These are phyloP conservation scores for Oxyria digyna DNA, from an alignment of 148 eudicot species.

Conservation along the genomic window DNA sequence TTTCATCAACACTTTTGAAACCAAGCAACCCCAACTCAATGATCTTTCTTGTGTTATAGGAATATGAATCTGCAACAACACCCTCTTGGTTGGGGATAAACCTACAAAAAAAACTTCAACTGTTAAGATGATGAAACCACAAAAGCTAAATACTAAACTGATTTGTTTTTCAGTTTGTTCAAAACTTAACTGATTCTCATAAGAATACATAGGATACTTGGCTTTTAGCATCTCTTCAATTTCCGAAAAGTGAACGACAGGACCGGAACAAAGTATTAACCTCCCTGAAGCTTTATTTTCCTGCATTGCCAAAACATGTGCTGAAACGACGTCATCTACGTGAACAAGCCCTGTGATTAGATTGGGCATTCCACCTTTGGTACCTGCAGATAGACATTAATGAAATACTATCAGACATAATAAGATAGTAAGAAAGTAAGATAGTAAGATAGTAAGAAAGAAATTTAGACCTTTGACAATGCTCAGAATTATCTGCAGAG, in stretches of 20 bases:
- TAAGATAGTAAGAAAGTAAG: too few relatives aligned
- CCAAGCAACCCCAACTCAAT: slow-evolving; percentile 55
- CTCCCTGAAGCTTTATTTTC: slow-evolving; percentile 63
- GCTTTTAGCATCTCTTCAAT: too few relatives aligned
- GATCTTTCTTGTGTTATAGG: slow-evolving; percentile 70
- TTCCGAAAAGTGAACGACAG: slow-evolving; percentile 85
- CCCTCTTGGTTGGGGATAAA: slow-evolving; percentile 41
- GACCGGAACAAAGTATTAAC: slow-evolving; percentile 58
- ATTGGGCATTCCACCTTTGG: slow-evolving; percentile 54
- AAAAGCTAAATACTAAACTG: too few relatives aligned
- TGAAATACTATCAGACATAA: too few relatives aligned
- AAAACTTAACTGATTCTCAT: too few relatives aligned
- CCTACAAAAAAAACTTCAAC: slow-evolving; percentile 22
- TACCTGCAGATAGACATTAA: too few relatives aligned
- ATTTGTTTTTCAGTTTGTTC: too few relatives aligned
- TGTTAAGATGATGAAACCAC: too few relatives aligned
- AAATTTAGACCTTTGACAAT: neutral
- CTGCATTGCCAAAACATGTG: slow-evolving; percentile 84
- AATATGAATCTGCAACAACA: slow-evolving; percentile 52
- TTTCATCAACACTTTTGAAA: slow-evolving; percentile 48
- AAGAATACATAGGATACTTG: too few relatives aligned
- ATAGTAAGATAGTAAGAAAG: too few relatives aligned
- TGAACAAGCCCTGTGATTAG: slow-evolving; percentile 69
- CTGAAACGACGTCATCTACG: slow-evolving; percentile 53
- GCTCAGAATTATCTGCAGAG: too few relatives aligned